Conservation (phyloP, 257 asterid genomes). For the Solanum virginianum region DNA sequence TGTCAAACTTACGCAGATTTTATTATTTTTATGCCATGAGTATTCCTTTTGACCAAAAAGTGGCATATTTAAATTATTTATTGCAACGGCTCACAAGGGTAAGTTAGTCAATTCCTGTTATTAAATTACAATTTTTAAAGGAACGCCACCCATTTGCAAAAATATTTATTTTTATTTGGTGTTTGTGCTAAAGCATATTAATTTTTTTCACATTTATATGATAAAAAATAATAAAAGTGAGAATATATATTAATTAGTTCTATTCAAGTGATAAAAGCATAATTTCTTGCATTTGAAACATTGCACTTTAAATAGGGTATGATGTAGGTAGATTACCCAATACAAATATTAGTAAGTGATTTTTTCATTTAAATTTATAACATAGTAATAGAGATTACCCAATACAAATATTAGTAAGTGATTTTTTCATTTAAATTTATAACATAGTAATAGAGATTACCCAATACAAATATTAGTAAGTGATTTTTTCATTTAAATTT, state of each 20-base stretch:
- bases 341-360: background rate
- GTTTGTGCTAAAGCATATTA: background rate
- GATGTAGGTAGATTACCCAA: background rate
- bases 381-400: too few relatives aligned
- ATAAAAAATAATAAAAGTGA: background rate
- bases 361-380: background rate
- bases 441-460: too few relatives aligned
- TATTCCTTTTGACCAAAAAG: background rate
- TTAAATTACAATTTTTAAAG: background rate
- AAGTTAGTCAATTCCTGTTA: background rate
- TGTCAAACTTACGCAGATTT: background rate
- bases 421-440: background rate
- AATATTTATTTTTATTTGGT: background rate
- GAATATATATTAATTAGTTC: background rate
- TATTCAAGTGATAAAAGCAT: background rate
- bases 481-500: background rate
- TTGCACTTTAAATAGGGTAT: background rate
- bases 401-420: background rate
- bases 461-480: background rate
- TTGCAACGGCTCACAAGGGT: background rate
- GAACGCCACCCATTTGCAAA: background rate
- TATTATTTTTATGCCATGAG: background rate
- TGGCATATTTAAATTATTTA: background rate
- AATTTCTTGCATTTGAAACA: background rate
- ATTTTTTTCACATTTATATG: background rate